Base-by-base conservation (phyloP, 208 protist species). In the Phytomonas sp. region DNA sequence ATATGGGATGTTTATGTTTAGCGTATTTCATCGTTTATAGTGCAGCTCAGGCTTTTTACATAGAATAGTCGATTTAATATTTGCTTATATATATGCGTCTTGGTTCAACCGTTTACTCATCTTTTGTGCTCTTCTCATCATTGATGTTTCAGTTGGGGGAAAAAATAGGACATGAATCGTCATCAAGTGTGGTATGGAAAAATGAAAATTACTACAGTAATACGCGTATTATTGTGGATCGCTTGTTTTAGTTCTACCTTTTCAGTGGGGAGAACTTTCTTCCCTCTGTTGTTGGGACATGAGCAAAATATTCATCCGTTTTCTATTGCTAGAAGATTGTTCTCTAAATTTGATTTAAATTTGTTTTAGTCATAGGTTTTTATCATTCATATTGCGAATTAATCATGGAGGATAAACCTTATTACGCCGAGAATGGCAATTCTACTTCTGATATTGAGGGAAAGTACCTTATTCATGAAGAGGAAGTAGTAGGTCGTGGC, bases 401-500 rank as follows among this genome's bases (percentile, higher is more conserved):
- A 65, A 65, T 51, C 23, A 53, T 65, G 61, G 33, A 65, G 23
- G 33, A 37, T 56, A 60, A 65, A 65, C 61, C 33, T 26, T 65
- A 65, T 65, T 64, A 20, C 11, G 20, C 37, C 20, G 20, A 60
- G 61, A 56, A 37, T 65, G 33, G 61, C n/a, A 56, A 65, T 78
- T 32, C 37, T n/a, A 37, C 26, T 26, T 71, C 60, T 33, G 51
- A 43, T 36, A 78, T 92, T 32, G 89, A 91, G 62, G 80, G 80
- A 5, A 95, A 93, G 75, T 95, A 95, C 75, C 62, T 73, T 32
- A 93, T 95, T 67, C 72, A 87, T 60, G 85, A 94, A 59, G 78
- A 82, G 56, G 84, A 81, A 46, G 80, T 96, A 30, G 87, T 94
- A 36, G 92, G 92, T 4, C 82, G 87, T 34, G 92, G 92, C 0